Percentiles rank a stretch among this genome's conserved stretches.
phyloP scores from a whole-genome alignment of 2,329 filamentous ascomycete genomes.

The Ceratocystis harringtonii region DNA sequence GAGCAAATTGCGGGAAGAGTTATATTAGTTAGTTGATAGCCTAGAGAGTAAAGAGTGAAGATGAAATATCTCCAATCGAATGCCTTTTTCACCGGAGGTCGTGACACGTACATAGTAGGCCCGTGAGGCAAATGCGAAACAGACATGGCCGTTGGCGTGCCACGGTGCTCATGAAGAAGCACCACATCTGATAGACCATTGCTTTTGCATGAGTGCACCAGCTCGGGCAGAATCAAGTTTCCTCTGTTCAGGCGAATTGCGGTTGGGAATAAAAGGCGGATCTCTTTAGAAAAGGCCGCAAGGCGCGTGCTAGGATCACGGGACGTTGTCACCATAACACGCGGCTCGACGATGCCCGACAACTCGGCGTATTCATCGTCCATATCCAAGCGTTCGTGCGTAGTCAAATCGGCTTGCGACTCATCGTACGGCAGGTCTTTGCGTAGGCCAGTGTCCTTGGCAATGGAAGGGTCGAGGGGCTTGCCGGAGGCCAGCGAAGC shows the following conservation, averaged over 20 bases:
- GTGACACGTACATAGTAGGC: slow-evolving; percentile 46
- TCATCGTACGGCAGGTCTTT: slow-evolving; percentile 93
- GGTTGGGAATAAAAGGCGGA: slow-evolving; percentile 69
- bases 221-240: slow-evolving; percentile 71
- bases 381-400: slow-evolving; percentile 55
- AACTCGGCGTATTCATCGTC: slow-evolving; percentile 85
- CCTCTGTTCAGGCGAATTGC: slow-evolving; percentile 81
- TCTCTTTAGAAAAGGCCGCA: slow-evolving; percentile 84
- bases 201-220: slow-evolving; percentile 67
- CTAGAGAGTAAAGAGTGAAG: no score
- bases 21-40: neutral
- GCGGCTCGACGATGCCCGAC: slow-evolving; percentile 79
- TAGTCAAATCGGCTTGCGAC: slow-evolving; percentile 50
- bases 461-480: slow-evolving; percentile 64
- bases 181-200: slow-evolving; percentile 73
- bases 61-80: no score
- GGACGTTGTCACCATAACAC: slow-evolving; percentile 75
- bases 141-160: slow-evolving; percentile 78
- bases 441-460: slow-evolving; percentile 69
- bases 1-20: neutral
- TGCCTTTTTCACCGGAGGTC: no score
- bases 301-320: slow-evolving; percentile 74
- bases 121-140: slow-evolving; percentile 79
- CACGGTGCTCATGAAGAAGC: slow-evolving; percentile 80
- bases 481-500: slow-evolving; percentile 80